Evolutionary conservation across 2,329 filamentous ascomycete genomes (phyloP).

Genomic region (Curvularia hawaiiensis): DNA sequence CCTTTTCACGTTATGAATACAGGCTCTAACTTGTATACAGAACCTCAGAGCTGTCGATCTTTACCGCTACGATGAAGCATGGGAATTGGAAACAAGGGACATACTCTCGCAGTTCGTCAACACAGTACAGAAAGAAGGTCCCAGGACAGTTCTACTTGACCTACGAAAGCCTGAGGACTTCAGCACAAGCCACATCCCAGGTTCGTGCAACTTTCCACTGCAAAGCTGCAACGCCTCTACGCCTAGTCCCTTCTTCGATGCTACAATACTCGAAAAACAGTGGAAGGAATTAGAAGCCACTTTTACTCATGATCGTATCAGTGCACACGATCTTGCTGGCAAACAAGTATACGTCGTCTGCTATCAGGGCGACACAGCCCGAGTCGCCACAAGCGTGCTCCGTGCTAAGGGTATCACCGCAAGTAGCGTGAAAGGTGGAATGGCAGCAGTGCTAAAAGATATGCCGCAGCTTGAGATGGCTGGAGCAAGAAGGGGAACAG

Average conservation of each 20-base stretch:
- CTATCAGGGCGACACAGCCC: slow-evolving; percentile 26
- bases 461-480: slow-evolving; percentile 20
- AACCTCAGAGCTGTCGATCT: slow-evolving; percentile 26
- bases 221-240: slow-evolving; percentile 20
- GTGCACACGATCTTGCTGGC: slow-evolving; percentile 23
- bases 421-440: slow-evolving; percentile 26
- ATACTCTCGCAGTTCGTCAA: slow-evolving; percentile 19
- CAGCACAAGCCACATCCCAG: slow-evolving; percentile 21
- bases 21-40: slow-evolving; percentile 10
- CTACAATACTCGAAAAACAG: slow-evolving; percentile 22
- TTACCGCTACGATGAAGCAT: slow-evolving; percentile 31
- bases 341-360: slow-evolving; percentile 27
- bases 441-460: slow-evolving; percentile 15
- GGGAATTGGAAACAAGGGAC: slow-evolving; percentile 22
- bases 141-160: slow-evolving; percentile 18
- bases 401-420: slow-evolving; percentile 23
- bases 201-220: slow-evolving; percentile 27
- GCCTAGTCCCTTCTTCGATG: slow-evolving; percentile 23
- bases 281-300: slow-evolving; percentile 28
- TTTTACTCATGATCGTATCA: slow-evolving; percentile 24
- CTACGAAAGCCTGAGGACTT: slow-evolving; percentile 28
- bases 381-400: slow-evolving; percentile 28
- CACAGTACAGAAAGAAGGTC: neutral
- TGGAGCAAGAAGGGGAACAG: slow-evolving; percentile 5
- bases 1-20: neutral